Evolutionary conservation across 2,329 filamentous ascomycete genomes (phyloP), one percentile per base, ranked within the genome.

Genomic region (Aquanectria penicillioides): DNA sequence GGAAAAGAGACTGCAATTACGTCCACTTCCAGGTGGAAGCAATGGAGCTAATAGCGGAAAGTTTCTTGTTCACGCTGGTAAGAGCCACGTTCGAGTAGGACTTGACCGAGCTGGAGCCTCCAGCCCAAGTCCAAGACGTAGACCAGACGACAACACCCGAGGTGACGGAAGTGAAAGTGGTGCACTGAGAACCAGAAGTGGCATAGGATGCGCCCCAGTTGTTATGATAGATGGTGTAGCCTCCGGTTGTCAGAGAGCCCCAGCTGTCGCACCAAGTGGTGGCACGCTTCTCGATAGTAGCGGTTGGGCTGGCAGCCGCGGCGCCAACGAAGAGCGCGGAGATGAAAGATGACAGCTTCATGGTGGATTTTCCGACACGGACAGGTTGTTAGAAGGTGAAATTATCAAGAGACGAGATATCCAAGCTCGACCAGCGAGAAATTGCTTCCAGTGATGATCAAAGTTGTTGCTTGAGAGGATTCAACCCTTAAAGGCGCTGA

Each of bases 151-250:
- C 69, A 2, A 65, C 73, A 47, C 59, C 69, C 40, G 71, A 72
- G 29, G 57, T 74, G 53, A 72, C 54, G 5, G 72, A 77, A 57
- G 75, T 72, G 28, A 80, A 68, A 3, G 71, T 74, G 2, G 76
- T 77, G 69, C 79, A 81, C 66, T 81, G 79, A 9, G 63, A 71
- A 40, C 78, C 79, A 15, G 72, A 71, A 18, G 75, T 77, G 15
- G 74, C 71, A 3, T 64, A 59, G 13, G 60, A 67, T 40, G 74
- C 50, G 17, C 81, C 81, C 82, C 82, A 85, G 63, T 83, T 80
- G 72, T 84, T 79, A 67, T 84, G 81, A 73, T 83, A 84, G 50
- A 85, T 66, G 48, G 75, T 83, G 70, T 80, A 84, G 29, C 71
- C 73, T 34, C 77, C 78, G 0, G 74, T 75, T 2, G 68, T 65